Evolutionary conservation across 2,329 filamentous ascomycete species (phyloP), one percentile per base, ranked within the genome.

Genomic region (Apiospora phragmitis): DNA sequence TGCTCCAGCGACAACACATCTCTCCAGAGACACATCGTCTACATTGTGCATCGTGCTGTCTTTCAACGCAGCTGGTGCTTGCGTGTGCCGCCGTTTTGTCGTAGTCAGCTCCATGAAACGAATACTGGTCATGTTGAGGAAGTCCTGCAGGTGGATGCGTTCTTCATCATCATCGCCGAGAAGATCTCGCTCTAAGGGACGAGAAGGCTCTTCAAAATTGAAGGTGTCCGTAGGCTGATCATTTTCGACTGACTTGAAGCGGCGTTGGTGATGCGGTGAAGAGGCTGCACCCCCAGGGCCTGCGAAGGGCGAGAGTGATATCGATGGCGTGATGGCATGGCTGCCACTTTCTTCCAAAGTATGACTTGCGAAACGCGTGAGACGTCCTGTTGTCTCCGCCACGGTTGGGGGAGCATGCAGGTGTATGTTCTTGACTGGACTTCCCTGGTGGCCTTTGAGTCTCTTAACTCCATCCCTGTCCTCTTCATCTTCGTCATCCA

Each of bases 21-120:
- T 89, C 79, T 95, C 93, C 9, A 97, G 85, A 4, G 88, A 87
- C 69, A 88, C 75, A 59, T 89, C 86, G 38, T 90, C 87, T 71
- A 85, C 82, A 8, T 76, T 82, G 47, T 82, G 82, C 6, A 79
- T 76, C 7, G 81, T 75, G 29, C 83, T 83, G 59, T 86, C 83
- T 68, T 82, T 84, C 26, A 85, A 78, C 16, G 81, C 76, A 69
- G 84, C 80, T 18, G 91, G 91, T 3, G 89, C 92, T 65, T 92
- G 90, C 0, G 95, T 98, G 76, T 97, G 93, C 70, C 96, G 89
- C 74, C 95, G 88, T 80, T 98, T 98, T 1, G 95, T 98, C 0
- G 95, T 97, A n/a, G 92, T 97, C 67, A 99, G 86, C 79, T 99
- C 96, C 93, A 99, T 98, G 83, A 99, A 99, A 69, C 95, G 93